Evolutionary conservation across 176 grass and related monocot genomes (phyloP), one percentile per base, ranked within the genome.

Genomic region (Saccharum officinarum): DNA sequence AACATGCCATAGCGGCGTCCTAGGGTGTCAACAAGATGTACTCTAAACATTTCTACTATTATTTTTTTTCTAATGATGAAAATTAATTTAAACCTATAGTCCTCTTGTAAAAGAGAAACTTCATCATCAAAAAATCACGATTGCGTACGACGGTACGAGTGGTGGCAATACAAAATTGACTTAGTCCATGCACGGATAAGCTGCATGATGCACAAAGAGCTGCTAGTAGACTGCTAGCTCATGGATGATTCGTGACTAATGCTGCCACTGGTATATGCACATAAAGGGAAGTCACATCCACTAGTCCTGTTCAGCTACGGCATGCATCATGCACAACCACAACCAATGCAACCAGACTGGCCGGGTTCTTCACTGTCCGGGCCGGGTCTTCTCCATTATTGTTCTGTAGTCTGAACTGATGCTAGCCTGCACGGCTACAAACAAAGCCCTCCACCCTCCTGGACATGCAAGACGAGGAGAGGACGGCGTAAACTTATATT

Each of bases 161-260:
- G 34, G 67, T 13, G 50, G 52, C 1, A 31, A 47, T 47, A 41
- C 77, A 9, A 57, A 37, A 7, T 11, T 39, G 77, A 74, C 81
- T 45, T 8, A 3, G 68, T 22, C 25, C 69, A 55, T 15, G 15
- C 38, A 79, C 4, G 15, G 15, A 60, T 44, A 65, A 69, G 38
- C 47, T 39, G 10, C 16, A 54, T 2, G 49, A 16, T 42, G 40
- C 49, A 7, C 50, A 20, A 55, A 18, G 42, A 65, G 22, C 28
- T 52, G 15, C 31, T 63, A 34, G 59, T 75, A 20, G 31, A 66
- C 22, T 52, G 47, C 41, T 49, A n/a, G 38, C 6, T 77, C 83
- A 85, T 61, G 36, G 37, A n/a, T 23, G 18, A 2, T 61, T 36
- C 74, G 83, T 85, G 75, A 85, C 37, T 85, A 0, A 60, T n/a